Percentiles rank a stretch among this genome's conserved stretches.
Conservation (phyloP, 2,329 filamentous ascomycete species). For the Ceratocystis cubensis region DNA sequence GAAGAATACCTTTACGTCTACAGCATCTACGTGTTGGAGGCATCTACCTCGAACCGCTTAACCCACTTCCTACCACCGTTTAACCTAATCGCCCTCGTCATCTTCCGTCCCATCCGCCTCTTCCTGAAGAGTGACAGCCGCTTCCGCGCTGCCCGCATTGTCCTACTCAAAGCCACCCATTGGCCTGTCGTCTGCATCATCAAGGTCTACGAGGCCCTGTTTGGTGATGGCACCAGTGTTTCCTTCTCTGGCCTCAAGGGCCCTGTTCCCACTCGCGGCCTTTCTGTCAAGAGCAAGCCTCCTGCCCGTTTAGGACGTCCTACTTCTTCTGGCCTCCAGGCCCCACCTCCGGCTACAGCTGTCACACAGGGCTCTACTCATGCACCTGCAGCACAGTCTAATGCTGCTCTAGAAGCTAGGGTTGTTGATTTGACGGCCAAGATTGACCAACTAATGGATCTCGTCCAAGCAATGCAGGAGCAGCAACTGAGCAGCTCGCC, state of each 20-base stretch:
- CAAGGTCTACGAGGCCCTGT: conserved; percentile 49
- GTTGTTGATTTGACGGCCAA: conserved; percentile 44
- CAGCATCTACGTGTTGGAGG: conserved; percentile 51
- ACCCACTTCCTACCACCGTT: conserved; percentile 60
- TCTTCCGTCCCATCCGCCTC: conserved; percentile 60
- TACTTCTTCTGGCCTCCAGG: not conserved
- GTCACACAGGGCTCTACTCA: conserved; percentile 25
- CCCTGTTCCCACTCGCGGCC: conserved; percentile 14
- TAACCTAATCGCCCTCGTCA: conserved; percentile 60
- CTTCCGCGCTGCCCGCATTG: conserved; percentile 49
- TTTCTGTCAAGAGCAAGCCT: conserved; percentile 7
- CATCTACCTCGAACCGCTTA: conserved; percentile 54
- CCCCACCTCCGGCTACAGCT: not conserved
- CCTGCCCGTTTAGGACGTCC: conserved; percentile 4
- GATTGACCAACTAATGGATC: conserved; percentile 45
- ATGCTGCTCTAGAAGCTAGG: conserved; percentile 37
- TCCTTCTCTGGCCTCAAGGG: conserved; percentile 40
- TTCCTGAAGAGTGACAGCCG: conserved; percentile 50
- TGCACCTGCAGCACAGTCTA: conserved; percentile 22
- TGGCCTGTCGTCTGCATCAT: conserved; percentile 59
- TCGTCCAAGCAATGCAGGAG: conserved; percentile 40
- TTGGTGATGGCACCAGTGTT: conserved; percentile 30
- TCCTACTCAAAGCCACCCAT: conserved; percentile 51
- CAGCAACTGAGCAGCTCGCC: conserved; percentile 24
- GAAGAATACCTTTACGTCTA: conserved; percentile 75